Conservation (phyloP, 805 yeast species). For the Lipomyces chichibuensis region DNA sequence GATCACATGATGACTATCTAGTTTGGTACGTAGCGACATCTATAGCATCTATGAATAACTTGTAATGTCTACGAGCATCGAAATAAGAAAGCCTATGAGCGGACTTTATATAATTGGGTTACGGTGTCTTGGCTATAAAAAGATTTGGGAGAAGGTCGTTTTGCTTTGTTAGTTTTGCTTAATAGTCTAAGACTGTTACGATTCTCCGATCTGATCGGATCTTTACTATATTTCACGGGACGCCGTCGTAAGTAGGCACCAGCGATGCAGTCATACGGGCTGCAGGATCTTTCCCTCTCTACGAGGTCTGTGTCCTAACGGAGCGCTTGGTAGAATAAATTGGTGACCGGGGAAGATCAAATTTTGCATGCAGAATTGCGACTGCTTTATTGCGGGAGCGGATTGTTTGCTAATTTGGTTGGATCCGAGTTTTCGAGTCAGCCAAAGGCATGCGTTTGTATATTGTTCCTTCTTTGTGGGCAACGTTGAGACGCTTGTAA, state of each 20-base stretch:
- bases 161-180: background rate
- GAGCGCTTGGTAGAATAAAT: slow-evolving; percentile 36
- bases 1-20: slow-evolving; percentile 16
- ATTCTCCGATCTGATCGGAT: background rate
- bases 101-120: background rate
- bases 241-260: slow-evolving; percentile 10
- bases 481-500: slow-evolving; percentile 16
- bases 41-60: background rate
- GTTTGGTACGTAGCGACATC: background rate
- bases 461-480: background rate
- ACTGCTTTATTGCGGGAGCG: background rate
- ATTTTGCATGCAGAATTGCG: background rate
- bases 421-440: slow-evolving; percentile 5
- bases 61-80: background rate
- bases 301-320: slow-evolving; percentile 31
- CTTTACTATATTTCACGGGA: background rate
- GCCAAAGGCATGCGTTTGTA: slow-evolving; percentile 29
- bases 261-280: slow-evolving; percentile 37
- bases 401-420: background rate
- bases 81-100: background rate
- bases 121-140: background rate
- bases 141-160: background rate
- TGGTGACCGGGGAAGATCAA: background rate
- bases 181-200: background rate
- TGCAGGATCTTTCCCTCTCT: slow-evolving; percentile 30